Evolutionary conservation across 2,329 filamentous ascomycete genomes (phyloP), one percentile per base, ranked within the genome.

Genomic region (Fusarium buharicum): DNA sequence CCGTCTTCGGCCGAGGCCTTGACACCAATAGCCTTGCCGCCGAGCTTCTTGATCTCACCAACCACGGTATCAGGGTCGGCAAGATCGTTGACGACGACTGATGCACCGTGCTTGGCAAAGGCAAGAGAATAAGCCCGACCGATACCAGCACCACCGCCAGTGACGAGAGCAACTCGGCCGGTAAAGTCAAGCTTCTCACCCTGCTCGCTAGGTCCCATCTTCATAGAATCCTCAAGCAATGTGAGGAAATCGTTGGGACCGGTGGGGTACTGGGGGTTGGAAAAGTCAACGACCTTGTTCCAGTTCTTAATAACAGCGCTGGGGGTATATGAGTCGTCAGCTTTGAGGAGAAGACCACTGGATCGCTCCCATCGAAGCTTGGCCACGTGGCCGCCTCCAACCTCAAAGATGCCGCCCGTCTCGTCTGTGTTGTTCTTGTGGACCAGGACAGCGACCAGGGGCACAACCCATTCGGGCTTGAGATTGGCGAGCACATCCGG

Each of bases 331-430:
- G 86, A 89, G 71, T 90, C 86, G 77, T 98, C 95, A 52, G 92
- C 88, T 83, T 94, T 96, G 73, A 97, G 86, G 34, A 98, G 84
- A 61, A 92, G 90, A 78, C 95, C 95, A 76, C 87, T 89, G 51
- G 95, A 89, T 64, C 95, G 90, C 84, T 99, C 92, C 95, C 95
- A 99, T 73, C 95, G 87, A 57, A 97, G 79, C 84, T 98, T 98
- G 68, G 94, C 91, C 55, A 96, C 81, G 79, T 96, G 92, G 53
- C 94, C 95, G 74, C 91, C 95, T 59, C 95, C 95, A 66, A 91
- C 91, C 80, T 98, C 95, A 77, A 93, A 98, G 76, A 98, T 97
- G 60, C 87, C 83, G 63, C 95, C 95, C 41, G 86, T 94, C 83
- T 98, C 94, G 43, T 80, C 77, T 8, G 85, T 89, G 82, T 95